Base-by-base conservation (phyloP, 257 asterid species). In the Solanum habrochaites region DNA sequence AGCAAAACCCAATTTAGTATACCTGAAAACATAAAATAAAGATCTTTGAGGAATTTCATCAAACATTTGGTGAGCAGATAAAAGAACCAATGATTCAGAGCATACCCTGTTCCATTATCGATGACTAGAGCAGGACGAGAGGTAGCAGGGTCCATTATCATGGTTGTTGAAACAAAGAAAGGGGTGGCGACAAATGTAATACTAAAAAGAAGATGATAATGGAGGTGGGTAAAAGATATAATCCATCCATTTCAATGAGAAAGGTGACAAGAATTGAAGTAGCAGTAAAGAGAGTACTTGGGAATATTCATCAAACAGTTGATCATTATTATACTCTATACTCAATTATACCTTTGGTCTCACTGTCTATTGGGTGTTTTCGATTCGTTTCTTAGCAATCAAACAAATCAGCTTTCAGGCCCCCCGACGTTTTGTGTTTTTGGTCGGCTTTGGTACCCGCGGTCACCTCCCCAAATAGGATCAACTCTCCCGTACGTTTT, bases 91-190 rank as follows among this genome's bases (percentile, higher is more conserved):
- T 75, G 16, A 43, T n/a, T n/a, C 11, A 78, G 8, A 47, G 10
- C 69, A 31, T 92, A 96, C 99, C 99, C 99, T 64, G 99, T 94
- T 89, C 99, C 99, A 56, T 94, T 97, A 89, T 97, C 99, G 92
- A 97, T 97, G 83, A 97, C 99, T 72, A 97, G 93, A 45, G 98
- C 99, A 7, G 98, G 98, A 31, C 97, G 96, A 89, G 96, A 89
- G 75, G 96, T 89, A 87, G 94, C 93, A 69, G 95, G 91, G 93
- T 97, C 99, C 99, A 97, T 97, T 80, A 92, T 92, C 96, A 92
- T 94, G 91, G 88, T 91, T 91, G 91, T 89, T 87, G 92, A 81
- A 75, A 89, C 83, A 40, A 87, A 85, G 78, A 74, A 32, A 86
- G 29, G 52, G 88, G 83, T 85, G 87, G 87, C 90, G 93, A 91